Evolutionary conservation across 2,329 filamentous ascomycete species (phyloP), one percentile per base, ranked within the genome.

Genomic region (Aureobasidium sp.): DNA sequence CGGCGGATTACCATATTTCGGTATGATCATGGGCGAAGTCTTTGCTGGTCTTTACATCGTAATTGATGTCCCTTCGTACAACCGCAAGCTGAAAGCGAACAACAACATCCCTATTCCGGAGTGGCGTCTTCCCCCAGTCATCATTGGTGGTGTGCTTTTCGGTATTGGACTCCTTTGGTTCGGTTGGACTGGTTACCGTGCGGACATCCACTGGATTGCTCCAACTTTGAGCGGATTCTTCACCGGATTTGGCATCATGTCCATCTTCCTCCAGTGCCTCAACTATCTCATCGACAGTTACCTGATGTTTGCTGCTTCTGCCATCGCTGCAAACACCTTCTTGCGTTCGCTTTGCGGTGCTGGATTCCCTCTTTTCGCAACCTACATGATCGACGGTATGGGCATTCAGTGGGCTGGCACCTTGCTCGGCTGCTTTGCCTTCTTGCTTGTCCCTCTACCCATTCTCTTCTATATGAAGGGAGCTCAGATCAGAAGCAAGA

Each of bases 1-100:
- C 19, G 81, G 85, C 4, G 91, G 90, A 1, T 79, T 96, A 5
- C 85, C 90, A 5, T 95, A 91, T 45, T 89, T 96, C 67, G 91
- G 90, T 59, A 89, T 96, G 63, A 66, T 67, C 13, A 17, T 62
- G 46, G 67, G 67, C 15, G 67, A 70, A 58, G 27, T 70, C 25
- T 45, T 68, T 33, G 66, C 65, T 19, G 68, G 65, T 33, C 21
- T 67, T 23, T 67, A 59, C 61, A 68, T 70, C 49, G 61, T 70
- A 43, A 23, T 66, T 7, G 53, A 61, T n/a, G 67, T 69, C 11
- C 68, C 68, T 2, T 59, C 61, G 8, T 71, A 70, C 65, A 67
- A 68, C 40, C 58, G 63, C 31, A 71, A 71, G 60, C 68, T 78
- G 17, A 67, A 69, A 15, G 74, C 74, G 13, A 78, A 78, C 69